Conservation (phyloP, 345 rosid genomes). For the Cochlearia excelsa region DNA sequence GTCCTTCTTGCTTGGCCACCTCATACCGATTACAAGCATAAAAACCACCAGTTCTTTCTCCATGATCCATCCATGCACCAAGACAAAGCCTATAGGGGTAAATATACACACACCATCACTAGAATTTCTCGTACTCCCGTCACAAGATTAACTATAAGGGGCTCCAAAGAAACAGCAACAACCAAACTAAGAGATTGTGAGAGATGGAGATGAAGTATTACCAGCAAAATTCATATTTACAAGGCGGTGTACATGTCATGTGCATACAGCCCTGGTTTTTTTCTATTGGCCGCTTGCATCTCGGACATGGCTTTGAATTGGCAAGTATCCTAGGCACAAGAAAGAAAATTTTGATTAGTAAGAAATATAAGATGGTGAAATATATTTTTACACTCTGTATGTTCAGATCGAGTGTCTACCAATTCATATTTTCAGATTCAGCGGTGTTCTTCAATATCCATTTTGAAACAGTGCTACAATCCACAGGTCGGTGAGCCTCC, state of each 20-base stretch:
- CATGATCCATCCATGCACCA: background rate
- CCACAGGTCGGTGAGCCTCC: slow-evolving; percentile 42
- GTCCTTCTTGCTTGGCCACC: slow-evolving; percentile 92
- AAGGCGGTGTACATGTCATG: slow-evolving; percentile 41
- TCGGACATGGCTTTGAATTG: slow-evolving; percentile 42
- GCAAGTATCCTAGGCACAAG: slow-evolving; percentile 33
- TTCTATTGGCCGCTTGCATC: slow-evolving; percentile 40
- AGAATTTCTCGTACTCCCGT: slow-evolving; percentile 15
- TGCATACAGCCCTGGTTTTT: slow-evolving; percentile 41
- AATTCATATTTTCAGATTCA: slow-evolving; percentile 38
- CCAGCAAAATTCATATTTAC: slow-evolving; percentile 41
- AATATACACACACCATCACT: slow-evolving; percentile 2
- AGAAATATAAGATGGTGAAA: background rate
- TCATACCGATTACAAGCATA: background rate
- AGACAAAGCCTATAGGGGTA: background rate
- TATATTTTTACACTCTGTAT: background rate
- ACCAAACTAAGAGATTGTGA: slow-evolving; percentile 12
- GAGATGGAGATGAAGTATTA: slow-evolving; percentile 20
- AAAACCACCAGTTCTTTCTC: background rate
- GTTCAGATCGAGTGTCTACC: slow-evolving; percentile 15
- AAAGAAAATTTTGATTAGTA: slow-evolving; percentile 16
- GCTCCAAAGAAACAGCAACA: slow-evolving; percentile 13
- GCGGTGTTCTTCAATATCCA: slow-evolving; percentile 38
- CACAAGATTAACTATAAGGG: slow-evolving; percentile 3
- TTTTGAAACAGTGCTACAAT: slow-evolving; percentile 30